A percentile compares a stretch with the other conserved stretches of the same genome.
Conservation (phyloP, 2,329 filamentous ascomycete genomes). For the Pestalotiopsis sp. region DNA sequence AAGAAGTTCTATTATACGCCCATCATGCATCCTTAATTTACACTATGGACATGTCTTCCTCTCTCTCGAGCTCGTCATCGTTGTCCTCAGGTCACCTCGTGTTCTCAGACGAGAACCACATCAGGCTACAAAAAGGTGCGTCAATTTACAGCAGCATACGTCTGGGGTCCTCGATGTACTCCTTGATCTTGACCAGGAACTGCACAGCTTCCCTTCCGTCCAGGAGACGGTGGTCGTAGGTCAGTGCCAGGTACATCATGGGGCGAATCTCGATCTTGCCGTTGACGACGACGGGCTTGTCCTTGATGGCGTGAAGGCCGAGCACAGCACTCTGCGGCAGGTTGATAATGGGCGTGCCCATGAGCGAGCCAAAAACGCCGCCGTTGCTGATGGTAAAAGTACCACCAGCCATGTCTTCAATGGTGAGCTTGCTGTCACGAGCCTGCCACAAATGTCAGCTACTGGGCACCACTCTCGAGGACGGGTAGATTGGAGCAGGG, state of each 20-base stretch:
- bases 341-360: slow-evolving; percentile 99
- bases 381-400: slow-evolving; percentile 98
- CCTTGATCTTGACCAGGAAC: slow-evolving; percentile 96
- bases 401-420: slow-evolving; percentile 98
- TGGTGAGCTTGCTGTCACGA: slow-evolving; percentile 93
- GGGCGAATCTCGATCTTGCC: slow-evolving; percentile 94
- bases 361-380: slow-evolving; percentile 93
- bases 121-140: slow-evolving; percentile 14
- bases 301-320: slow-evolving; percentile 95
- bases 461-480: not conserved
- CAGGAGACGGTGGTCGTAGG: slow-evolving; percentile 94
- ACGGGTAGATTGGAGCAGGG: not conserved
- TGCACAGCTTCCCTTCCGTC: slow-evolving; percentile 95
- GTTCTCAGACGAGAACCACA: not conserved
- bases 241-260: slow-evolving; percentile 99
- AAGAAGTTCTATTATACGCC: slow-evolving; percentile 10
- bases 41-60: slow-evolving; percentile 16
- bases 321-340: slow-evolving; percentile 90
- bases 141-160: slow-evolving; percentile 74
- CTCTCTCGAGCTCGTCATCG: not conserved
- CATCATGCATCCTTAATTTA: slow-evolving; percentile 19
- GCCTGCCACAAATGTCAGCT: slow-evolving; percentile 56
- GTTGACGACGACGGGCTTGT: slow-evolving; percentile 85
- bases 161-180: slow-evolving; percentile 93
- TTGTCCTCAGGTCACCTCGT: not conserved